phyloP scores from a whole-genome alignment of 2,329 filamentous ascomycete species.

The Colletotrichum godetiae region DNA sequence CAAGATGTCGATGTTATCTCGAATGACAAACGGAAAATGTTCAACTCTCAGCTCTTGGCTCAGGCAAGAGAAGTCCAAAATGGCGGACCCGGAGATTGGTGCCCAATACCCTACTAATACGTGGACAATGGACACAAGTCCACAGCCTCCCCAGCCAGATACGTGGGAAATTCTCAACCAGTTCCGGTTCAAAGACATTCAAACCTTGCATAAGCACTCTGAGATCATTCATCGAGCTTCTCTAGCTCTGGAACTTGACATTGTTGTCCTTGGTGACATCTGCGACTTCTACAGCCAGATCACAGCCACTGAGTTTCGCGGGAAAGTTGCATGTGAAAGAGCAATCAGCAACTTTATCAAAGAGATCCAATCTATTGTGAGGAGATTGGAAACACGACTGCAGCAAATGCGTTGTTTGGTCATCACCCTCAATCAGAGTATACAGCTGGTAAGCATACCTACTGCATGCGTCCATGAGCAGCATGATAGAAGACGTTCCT shows the following conservation, averaged over 20 bases:
- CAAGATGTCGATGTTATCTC: background rate
- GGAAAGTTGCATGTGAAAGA: background rate
- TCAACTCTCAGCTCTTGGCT: background rate
- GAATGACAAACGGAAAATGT: background rate
- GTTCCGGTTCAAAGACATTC: background rate
- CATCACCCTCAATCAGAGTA: background rate
- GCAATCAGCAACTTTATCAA: background rate
- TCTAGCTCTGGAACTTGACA: background rate
- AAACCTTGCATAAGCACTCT: background rate
- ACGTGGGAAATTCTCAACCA: background rate
- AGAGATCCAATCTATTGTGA: background rate
- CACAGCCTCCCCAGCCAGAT: background rate
- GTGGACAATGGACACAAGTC: background rate
- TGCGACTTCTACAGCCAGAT: background rate
- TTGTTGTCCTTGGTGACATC: background rate
- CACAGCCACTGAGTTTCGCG: background rate
- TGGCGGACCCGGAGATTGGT: background rate
- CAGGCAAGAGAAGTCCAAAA: background rate
- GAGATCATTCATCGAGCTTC: background rate
- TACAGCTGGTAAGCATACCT: background rate
- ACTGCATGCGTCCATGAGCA: background rate
- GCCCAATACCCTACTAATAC: background rate
- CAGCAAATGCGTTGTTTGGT: background rate
- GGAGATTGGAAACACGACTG: background rate
- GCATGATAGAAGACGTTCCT: background rate